Evolutionary conservation across 2,329 filamentous ascomycete species (phyloP).

Genomic region (Akanthomyces lecanii): DNA sequence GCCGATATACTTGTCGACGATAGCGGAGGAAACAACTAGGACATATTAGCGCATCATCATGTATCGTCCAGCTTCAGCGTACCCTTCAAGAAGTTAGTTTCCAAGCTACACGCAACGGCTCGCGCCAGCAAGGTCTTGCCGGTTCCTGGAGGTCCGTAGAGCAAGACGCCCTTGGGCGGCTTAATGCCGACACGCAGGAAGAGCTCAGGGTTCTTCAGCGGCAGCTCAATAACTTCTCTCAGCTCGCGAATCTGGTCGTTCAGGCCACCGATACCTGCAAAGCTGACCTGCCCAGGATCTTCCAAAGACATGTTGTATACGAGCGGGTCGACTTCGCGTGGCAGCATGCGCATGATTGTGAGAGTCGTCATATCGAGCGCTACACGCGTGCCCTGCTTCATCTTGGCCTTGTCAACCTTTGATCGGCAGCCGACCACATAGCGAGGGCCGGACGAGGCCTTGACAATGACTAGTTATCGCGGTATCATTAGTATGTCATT

Average conservation of each 20-base stretch:
- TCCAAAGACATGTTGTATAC: constrained; percentile 99
- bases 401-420: constrained; percentile 94
- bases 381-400: constrained; percentile 97
- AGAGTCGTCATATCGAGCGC: constrained; percentile 99
- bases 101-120: constrained; percentile 91
- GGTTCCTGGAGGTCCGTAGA: constrained; percentile 94
- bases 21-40: constrained; percentile 92
- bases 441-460: constrained; percentile 92
- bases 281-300: constrained; percentile 95
- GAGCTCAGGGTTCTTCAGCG: constrained; percentile 96
- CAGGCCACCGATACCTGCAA: constrained; percentile 92
- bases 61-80: constrained; percentile 25
- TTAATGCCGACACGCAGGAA: constrained; percentile 98
- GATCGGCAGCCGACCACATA: constrained; percentile 98
- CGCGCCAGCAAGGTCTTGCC: constrained; percentile 93
- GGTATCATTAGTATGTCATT: background rate
- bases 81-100: constrained; percentile 99
- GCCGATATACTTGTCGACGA: constrained; percentile 99
- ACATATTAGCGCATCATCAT: constrained; percentile 11
- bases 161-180: constrained; percentile 91
- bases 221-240: constrained; percentile 94
- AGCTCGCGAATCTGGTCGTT: constrained; percentile 98
- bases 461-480: constrained; percentile 80
- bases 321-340: constrained; percentile 93
- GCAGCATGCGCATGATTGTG: constrained; percentile 99